Evolutionary conservation across 78 protist species (phyloP).

Genomic region (Dictyostelium citrinum): DNA sequence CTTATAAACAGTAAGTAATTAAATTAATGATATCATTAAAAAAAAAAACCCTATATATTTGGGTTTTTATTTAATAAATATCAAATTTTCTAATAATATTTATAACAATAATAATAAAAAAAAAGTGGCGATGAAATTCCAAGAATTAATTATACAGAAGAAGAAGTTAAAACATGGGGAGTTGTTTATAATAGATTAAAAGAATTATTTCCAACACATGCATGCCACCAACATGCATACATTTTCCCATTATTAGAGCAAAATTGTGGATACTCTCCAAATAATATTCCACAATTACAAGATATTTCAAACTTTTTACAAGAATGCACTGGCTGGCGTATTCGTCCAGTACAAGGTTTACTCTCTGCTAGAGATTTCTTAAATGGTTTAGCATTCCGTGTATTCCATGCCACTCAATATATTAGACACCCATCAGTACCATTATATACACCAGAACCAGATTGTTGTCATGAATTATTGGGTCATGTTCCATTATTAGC

Average conservation of each 20-base stretch:
- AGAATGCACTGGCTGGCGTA: slow-evolving; percentile 90
- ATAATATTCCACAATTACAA: slow-evolving; percentile 89
- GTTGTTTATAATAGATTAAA: slow-evolving; percentile 74
- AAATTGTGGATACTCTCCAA: slow-evolving; percentile 86
- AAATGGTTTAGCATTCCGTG: slow-evolving; percentile 95
- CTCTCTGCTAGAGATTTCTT: slow-evolving; percentile 94
- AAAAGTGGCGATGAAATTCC: slow-evolving; percentile 84
- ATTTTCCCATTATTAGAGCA: slow-evolving; percentile 87
- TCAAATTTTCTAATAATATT: neutral
- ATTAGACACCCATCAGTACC: slow-evolving; percentile 95
- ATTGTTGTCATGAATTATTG: slow-evolving; percentile 94
- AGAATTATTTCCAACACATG: slow-evolving; percentile 87
- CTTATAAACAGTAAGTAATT: slow-evolving; percentile 66
- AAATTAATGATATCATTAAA: neutral
- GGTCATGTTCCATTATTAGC: slow-evolving; percentile 98
- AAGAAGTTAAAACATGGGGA: slow-evolving; percentile 90
- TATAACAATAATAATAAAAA: neutral
- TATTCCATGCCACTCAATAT: slow-evolving; percentile 96
- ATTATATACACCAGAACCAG: slow-evolving; percentile 98
- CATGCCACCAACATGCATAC: slow-evolving; percentile 86
- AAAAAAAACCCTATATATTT: neutral
- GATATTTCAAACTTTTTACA: slow-evolving; percentile 78
- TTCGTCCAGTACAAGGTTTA: slow-evolving; percentile 95
- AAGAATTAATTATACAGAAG: slow-evolving; percentile 81
- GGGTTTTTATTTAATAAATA: too few species aligned